Evolutionary conservation across 208 protist species (phyloP), one percentile per base, ranked within the genome.

Genomic region (Trypanosoma avium): DNA sequence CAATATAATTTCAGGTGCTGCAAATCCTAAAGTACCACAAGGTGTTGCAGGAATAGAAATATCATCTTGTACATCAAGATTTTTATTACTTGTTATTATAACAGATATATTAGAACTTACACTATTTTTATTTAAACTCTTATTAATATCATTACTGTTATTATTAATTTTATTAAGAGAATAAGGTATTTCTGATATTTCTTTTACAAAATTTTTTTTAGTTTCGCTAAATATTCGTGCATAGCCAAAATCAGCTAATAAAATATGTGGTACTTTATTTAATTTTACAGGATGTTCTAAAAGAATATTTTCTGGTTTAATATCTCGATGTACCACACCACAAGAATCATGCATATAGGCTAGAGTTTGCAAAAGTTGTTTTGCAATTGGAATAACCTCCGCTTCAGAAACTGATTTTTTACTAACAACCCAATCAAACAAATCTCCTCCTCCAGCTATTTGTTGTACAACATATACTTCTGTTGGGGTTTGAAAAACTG

Each of bases 381-480:
- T 22, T 13, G 38, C 52, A 21, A 70, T 55, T 6, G 17, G 33
- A 5, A 61, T 67, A 3, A 84, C 81, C 19, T 88, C 81, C 32
- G 70, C 50, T 61, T 85, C 82, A 26, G 71, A 75, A 19, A 73
- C 74, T 13, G 70, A 47, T 33, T 81, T 66, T 55, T 79, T 75
- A 13, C 36, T 56, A 12, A 80, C 65, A 12, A 88, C 65, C 78
- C 82, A 82, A 61, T 88, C 78, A 49, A 85, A 88, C 47, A 85
- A 55, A 52, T 88, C 81, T 4, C 78, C 76, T 9, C 80, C 72
- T 6, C 55, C 52, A 0, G 79, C 70, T 50, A 80, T 75, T 32
- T 77, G 76, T 45, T 84, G 47, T 13, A 83, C 78, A 38, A 84
- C 75, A 53, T 78, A 81, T 46, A 85, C 76, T 54, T 82, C 74